Base-by-base conservation (phyloP, 2,329 filamentous ascomycete genomes). In the Pestalotiopsis sp. region DNA sequence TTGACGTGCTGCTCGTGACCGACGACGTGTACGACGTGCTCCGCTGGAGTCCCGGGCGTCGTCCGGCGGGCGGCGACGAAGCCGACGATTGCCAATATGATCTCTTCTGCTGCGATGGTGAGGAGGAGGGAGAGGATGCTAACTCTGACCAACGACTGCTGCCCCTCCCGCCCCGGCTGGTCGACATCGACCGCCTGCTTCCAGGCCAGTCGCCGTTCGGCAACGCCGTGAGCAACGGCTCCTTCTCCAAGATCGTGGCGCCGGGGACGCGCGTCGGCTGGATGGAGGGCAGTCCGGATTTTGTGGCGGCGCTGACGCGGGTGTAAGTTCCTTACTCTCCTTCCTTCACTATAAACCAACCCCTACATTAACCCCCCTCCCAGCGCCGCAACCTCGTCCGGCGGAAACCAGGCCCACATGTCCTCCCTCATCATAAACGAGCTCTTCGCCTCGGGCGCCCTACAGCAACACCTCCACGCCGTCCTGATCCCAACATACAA, bases 181-280 rank as follows among this genome's bases (percentile, higher is more conserved):
- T 90, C 4, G 90, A 92, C 73, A 77, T 92, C 23, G 89, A 92
- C 74, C 80, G 86, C 2, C 82, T 82, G 36, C 77, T 89, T 0
- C 85, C 87, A 66, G 85, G 86, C 55, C 85, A 75, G 71, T 20
- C 55, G 17, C 58, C 39, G 20, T 93, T 88, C 75, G 90, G 91
- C 17, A 90, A 92, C 73, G 82, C 85, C 2, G 81, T 88, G 39
- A 91, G 89, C 69, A 92, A 92, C 73, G 90, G 88, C 6, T 90
- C 86, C 23, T 92, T 92, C 76, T 90, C 87, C 71, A 93, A 92
- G 76, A 85, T 92, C 27, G 81, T 87, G 55, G 90, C 85, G 0
- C 89, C 90, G 0, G 65, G 65, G 23, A 41, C 61, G n/a, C 57
- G 65, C 4, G 25, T 55, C 14, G 65, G 65, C 11, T 67, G 65